Conservation (phyloP, 2,329 filamentous ascomycete genomes). For the Colletotrichum neosansevieriae region DNA sequence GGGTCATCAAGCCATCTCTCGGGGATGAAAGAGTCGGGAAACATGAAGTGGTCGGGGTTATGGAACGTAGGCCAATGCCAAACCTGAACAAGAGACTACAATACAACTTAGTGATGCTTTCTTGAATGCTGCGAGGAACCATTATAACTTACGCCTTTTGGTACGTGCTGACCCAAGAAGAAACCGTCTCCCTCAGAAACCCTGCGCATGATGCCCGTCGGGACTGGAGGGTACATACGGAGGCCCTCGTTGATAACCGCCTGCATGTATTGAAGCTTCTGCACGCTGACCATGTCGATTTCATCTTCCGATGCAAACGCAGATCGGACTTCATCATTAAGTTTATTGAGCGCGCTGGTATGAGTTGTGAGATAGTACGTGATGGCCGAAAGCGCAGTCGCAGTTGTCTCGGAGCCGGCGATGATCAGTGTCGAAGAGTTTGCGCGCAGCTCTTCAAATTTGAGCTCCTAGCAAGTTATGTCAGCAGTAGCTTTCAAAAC, state of each 20-base stretch:
- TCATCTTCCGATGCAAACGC: conserved; percentile 48
- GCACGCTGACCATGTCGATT: conserved; percentile 47
- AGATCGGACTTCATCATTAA: conserved; percentile 51
- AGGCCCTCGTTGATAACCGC: conserved; percentile 54
- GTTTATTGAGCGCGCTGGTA: conserved; percentile 29
- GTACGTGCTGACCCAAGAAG: conserved; percentile 48
- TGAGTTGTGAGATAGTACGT: conserved; percentile 22
- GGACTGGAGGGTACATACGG: conserved; percentile 50
- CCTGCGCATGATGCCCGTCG: conserved; percentile 12
- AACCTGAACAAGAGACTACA: conserved; percentile 36
- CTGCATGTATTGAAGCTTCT: conserved; percentile 49
- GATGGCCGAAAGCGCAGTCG: conserved; percentile 17
- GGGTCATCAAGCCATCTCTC: conserved; percentile 56
- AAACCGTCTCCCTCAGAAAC: conserved; percentile 44
- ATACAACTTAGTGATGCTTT: neutral
- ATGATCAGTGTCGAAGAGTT: conserved; percentile 25
- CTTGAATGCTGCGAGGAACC: neutral
- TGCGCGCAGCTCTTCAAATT: conserved; percentile 30
- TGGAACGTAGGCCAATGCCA: conserved; percentile 49
- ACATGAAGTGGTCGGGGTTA: conserved; percentile 46
- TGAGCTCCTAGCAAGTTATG: neutral
- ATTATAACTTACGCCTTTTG: conserved; percentile 46
- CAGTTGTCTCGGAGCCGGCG: conserved; percentile 35
- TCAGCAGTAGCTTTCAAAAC: neutral
- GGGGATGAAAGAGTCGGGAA: conserved; percentile 54